A percentile compares a stretch with the other conserved stretches of the same genome.
Conservation (phyloP, 2,329 filamentous ascomycete genomes). For the Trichoderma brevicompactum region DNA sequence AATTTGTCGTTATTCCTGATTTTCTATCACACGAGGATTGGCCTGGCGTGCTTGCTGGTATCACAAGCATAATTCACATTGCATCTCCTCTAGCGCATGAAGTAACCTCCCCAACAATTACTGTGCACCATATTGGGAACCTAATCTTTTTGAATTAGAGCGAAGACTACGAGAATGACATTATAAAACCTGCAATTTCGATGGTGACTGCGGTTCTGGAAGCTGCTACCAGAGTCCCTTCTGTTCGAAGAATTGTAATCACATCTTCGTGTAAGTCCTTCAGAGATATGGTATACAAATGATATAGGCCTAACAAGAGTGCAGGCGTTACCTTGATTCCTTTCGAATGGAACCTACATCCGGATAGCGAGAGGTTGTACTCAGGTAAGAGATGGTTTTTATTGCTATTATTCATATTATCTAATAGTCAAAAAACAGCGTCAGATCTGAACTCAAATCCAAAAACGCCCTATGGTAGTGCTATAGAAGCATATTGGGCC, state of each 20-base stretch:
- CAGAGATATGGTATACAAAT: neutral
- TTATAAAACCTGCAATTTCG: slow-evolving; percentile 28
- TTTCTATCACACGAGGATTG: slow-evolving; percentile 5
- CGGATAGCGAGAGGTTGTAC: slow-evolving; percentile 29
- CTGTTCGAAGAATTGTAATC: slow-evolving; percentile 31
- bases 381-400: slow-evolving; percentile 16
- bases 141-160: slow-evolving; percentile 14
- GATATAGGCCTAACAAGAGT: neutral
- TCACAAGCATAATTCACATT: slow-evolving; percentile 30
- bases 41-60: slow-evolving; percentile 13
- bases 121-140: accelerated
- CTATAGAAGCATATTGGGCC: slow-evolving; percentile 32
- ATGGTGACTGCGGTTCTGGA: slow-evolving; percentile 27
- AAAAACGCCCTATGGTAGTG: slow-evolving; percentile 1
- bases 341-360: slow-evolving; percentile 29
- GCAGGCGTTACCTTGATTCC: slow-evolving; percentile 30
- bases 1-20: slow-evolving; percentile 29
- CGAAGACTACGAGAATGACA: slow-evolving; percentile 22
- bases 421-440: neutral
- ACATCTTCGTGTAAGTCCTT: slow-evolving; percentile 30
- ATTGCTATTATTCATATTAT: neutral
- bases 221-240: slow-evolving; percentile 21
- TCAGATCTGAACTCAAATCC: slow-evolving; percentile 15
- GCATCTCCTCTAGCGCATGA: slow-evolving; percentile 29
- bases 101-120: neutral